A percentile compares a stretch with the other conserved stretches of the same genome.
Conservation (phyloP, 805 yeast genomes). For the Starmerella floris region DNA sequence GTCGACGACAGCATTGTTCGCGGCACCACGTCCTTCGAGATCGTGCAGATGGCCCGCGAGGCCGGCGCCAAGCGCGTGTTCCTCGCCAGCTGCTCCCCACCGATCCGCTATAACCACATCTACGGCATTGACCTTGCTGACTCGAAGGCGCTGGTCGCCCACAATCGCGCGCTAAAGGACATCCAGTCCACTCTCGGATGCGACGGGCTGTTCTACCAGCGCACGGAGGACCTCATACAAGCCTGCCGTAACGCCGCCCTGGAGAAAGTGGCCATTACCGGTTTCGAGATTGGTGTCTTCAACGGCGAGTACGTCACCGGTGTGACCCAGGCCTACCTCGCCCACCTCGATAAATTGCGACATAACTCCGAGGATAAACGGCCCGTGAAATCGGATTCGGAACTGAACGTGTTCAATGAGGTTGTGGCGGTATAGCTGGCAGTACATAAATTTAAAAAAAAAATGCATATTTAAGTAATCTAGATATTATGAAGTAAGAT, state of each 20-base stretch:
- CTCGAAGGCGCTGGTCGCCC: constrained; percentile 85
- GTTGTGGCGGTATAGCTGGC: constrained; percentile 1
- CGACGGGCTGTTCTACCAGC: constrained; percentile 80
- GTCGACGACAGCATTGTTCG: constrained; percentile 97
- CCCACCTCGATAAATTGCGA: constrained; percentile 69
- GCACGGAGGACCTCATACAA: constrained; percentile 63
- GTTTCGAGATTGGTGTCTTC: constrained; percentile 92
- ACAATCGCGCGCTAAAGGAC: constrained; percentile 56
- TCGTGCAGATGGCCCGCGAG: constrained; percentile 95
- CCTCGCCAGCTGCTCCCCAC: constrained; percentile 95
- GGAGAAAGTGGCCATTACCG: constrained; percentile 32
- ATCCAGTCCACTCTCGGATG: constrained; percentile 74
- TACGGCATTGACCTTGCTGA: constrained; percentile 97
- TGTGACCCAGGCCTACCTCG: constrained; percentile 66
- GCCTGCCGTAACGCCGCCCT: constrained; percentile 46
- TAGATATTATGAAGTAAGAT: background rate
- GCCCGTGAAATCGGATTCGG: constrained; percentile 70
- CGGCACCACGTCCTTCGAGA: constrained; percentile 94
- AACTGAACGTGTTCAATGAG: constrained; percentile 45
- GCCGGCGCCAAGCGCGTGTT: constrained; percentile 94
- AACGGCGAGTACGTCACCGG: constrained; percentile 95
- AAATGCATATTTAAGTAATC: background rate
- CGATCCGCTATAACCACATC: constrained; percentile 90
- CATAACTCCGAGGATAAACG: constrained; percentile 42
- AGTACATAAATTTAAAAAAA: background rate